Conservation (phyloP, 345 rosid species). For the Streptanthus diversifolius region DNA sequence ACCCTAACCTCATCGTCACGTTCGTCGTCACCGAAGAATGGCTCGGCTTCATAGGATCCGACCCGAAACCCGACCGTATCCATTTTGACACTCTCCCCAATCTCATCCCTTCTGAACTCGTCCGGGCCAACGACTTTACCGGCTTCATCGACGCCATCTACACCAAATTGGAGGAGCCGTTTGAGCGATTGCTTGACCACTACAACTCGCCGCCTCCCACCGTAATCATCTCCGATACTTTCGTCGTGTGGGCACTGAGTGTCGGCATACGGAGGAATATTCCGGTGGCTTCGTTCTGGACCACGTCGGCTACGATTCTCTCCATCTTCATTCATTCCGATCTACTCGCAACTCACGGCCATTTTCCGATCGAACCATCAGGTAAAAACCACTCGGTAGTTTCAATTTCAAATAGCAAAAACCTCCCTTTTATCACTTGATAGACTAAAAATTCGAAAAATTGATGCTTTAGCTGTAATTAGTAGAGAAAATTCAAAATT, state of each 20-base stretch:
- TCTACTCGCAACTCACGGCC: conserved; percentile 27
- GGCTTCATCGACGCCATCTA: conserved; percentile 19
- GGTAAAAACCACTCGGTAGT: too few species aligned
- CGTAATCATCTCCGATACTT: conserved; percentile 39
- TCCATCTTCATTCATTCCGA: conserved; percentile 26
- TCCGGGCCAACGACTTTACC: conserved; percentile 18
- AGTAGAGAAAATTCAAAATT: not conserved
- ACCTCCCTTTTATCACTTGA: too few species aligned
- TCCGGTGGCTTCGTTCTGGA: conserved; percentile 54
- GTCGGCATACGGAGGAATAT: conserved; percentile 43
- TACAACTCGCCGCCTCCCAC: conserved; percentile 25
- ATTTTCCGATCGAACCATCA: conserved; percentile 28
- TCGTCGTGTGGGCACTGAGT: conserved; percentile 37
- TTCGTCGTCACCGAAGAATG: conserved; percentile 74
- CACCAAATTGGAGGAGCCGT: conserved; percentile 39
- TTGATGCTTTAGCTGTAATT: too few species aligned
- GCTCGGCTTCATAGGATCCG: conserved; percentile 45
- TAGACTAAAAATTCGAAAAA: too few species aligned
- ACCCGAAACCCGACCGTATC: conserved; percentile 38
- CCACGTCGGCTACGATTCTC: conserved; percentile 39
- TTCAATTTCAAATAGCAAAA: too few species aligned
- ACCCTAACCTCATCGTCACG: conserved; percentile 39
- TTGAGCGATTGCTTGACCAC: conserved; percentile 40
- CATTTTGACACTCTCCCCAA: conserved; percentile 31
- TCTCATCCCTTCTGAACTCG: conserved; percentile 31